These are phyloP conservation scores for Carex pumila DNA, from an alignment of 176 grass and related monocot species.

Conservation along the genomic window DNA sequence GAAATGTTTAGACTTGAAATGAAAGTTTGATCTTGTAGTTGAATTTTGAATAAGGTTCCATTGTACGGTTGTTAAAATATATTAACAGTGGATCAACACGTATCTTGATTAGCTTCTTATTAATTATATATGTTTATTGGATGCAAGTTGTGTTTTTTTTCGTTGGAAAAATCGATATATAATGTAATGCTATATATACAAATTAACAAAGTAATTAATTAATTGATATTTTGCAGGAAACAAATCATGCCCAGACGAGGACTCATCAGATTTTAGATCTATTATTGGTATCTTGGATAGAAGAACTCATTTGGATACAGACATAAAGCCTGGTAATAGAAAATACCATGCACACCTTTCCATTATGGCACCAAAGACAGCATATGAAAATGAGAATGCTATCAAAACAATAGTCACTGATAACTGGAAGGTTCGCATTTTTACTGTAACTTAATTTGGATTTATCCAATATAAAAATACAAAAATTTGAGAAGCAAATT, in stretches of 20 bases:
- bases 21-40: not conserved
- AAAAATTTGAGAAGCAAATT: not conserved
- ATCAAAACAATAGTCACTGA: slow-evolving; percentile 14
- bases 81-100: not conserved
- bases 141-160: not conserved
- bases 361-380: slow-evolving; percentile 31
- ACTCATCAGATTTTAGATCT: slow-evolving; percentile 19
- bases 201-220: not conserved
- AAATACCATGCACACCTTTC: slow-evolving; percentile 33
- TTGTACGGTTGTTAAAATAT: not conserved
- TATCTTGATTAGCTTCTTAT: not conserved
- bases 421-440: slow-evolving; percentile 21
- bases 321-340: not conserved
- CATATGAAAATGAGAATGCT: slow-evolving; percentile 31
- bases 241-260: not conserved
- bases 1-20: not conserved
- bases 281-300: slow-evolving; percentile 16
- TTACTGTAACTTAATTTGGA: not conserved
- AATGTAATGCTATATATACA: not conserved
- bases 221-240: slow-evolving; percentile 4
- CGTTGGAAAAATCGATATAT: not conserved
- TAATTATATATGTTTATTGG: not conserved
- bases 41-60: not conserved
- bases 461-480: not conserved
- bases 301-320: slow-evolving; percentile 24